Percentiles rank a stretch among this genome's conserved stretches.
phyloP scores from a whole-genome alignment of 257 asterid species.

The Henckelia pumila region DNA sequence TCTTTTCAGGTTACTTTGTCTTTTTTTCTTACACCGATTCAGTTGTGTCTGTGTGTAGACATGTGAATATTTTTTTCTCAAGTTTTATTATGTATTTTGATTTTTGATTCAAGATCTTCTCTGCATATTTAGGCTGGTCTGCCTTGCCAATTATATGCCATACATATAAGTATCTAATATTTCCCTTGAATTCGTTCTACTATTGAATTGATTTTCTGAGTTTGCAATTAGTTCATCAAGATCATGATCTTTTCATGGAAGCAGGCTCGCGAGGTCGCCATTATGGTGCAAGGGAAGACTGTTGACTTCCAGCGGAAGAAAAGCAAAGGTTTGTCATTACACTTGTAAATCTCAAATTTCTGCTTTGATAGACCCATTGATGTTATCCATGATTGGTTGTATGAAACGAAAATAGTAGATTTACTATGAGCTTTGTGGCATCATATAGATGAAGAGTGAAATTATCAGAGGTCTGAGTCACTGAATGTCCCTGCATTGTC shows the following conservation, averaged over 20 bases:
- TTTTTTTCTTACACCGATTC: background rate
- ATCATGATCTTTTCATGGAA: constrained; percentile 21
- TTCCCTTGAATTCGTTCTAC: constrained; percentile 5
- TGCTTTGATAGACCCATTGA: constrained; percentile 10
- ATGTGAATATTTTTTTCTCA: background rate
- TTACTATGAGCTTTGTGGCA: constrained; percentile 12
- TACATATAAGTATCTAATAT: constrained; percentile 1
- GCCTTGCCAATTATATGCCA: constrained; percentile 12
- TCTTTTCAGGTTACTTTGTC: background rate
- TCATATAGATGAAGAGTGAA: constrained; percentile 6
- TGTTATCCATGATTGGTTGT: constrained; percentile 3
- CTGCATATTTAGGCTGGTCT: background rate
- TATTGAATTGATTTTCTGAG: constrained; percentile 16
- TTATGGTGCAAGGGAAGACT: constrained; percentile 81
- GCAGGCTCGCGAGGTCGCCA: constrained; percentile 91
- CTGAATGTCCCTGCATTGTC: background rate
- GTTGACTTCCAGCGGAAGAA: constrained; percentile 95
- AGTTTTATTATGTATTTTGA: background rate
- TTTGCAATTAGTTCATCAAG: constrained; percentile 10
- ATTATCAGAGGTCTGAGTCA: background rate
- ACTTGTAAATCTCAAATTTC: background rate
- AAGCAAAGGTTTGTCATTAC: constrained; percentile 67
- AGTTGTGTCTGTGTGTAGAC: background rate
- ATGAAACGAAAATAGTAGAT: constrained; percentile 4
- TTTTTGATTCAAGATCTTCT: constrained; percentile 12